phyloP scores from a whole-genome alignment of 2,329 filamentous ascomycete genomes.

The Pestalotiopsis sp. region DNA sequence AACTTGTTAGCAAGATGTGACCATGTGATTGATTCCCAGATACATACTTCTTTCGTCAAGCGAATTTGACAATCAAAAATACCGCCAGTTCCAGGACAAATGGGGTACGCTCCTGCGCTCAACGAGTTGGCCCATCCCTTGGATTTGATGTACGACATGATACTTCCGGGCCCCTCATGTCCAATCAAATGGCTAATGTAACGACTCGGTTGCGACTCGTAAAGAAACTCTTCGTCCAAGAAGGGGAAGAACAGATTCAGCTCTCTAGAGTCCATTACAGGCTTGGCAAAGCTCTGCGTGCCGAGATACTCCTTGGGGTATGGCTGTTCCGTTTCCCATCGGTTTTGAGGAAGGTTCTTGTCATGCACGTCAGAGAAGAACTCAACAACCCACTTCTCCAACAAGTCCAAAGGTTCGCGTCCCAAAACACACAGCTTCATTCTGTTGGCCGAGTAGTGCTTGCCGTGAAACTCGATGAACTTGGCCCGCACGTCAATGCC shows the following conservation, averaged over 20 bases:
- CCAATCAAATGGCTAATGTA: conserved; percentile 90
- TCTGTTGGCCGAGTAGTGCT: conserved; percentile 88
- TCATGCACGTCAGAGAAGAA: conserved; percentile 82
- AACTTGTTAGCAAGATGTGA: conserved; percentile 17
- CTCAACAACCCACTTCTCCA: conserved; percentile 83
- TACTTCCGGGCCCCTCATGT: conserved; percentile 89
- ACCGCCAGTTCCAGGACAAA: conserved; percentile 77
- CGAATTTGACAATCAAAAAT: conserved; percentile 80
- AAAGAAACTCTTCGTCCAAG: conserved; percentile 79
- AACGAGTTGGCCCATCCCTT: conserved; percentile 82
- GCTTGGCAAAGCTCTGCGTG: conserved; percentile 83
- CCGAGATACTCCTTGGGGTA: conserved; percentile 52
- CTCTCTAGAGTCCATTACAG: conserved; percentile 84
- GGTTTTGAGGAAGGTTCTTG: conserved; percentile 70
- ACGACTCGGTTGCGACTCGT: conserved; percentile 78
- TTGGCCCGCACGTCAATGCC: conserved; percentile 86
- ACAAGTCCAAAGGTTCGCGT: conserved; percentile 76
- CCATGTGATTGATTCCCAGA: neutral
- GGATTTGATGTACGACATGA: conserved; percentile 85
- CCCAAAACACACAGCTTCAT: conserved; percentile 93
- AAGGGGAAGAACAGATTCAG: conserved; percentile 84
- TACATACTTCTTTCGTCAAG: conserved; percentile 75
- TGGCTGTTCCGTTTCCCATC: conserved; percentile 55
- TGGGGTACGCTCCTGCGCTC: conserved; percentile 72
- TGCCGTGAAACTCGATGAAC: conserved; percentile 89